These are phyloP conservation scores for Leucocoprinus birnbaumii DNA, from an alignment of 768 basidiomycete species.

Conservation along the genomic window DNA sequence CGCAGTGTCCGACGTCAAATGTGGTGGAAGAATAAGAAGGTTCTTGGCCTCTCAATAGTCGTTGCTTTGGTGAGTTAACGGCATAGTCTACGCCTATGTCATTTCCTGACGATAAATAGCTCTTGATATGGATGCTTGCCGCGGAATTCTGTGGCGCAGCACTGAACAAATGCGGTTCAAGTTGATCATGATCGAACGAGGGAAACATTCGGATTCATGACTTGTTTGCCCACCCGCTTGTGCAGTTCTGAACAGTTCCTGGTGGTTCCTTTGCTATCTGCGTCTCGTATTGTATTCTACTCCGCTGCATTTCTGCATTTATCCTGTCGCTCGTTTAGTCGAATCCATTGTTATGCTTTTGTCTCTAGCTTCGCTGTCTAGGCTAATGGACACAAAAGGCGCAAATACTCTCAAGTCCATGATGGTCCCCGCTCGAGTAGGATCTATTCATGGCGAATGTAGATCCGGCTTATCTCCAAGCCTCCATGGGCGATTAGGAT, in stretches of 20 bases:
- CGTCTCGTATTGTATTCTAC: neutral
- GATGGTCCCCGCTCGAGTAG: too few relatives aligned
- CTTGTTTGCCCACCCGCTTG: neutral
- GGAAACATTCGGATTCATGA: neutral
- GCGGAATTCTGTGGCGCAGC: slow-evolving; percentile 90
- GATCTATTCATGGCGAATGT: neutral
- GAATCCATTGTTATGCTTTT: neutral
- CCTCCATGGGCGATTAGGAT: neutral
- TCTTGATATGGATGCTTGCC: slow-evolving; percentile 77
- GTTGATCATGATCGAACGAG: neutral
- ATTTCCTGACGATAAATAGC: slow-evolving; percentile 28
- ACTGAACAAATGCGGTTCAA: slow-evolving; percentile 59
- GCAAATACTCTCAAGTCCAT: too few relatives aligned
- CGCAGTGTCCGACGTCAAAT: slow-evolving; percentile 78
- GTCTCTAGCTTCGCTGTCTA: neutral
- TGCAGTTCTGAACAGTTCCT: neutral
- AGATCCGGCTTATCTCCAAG: slow-evolving; percentile 19
- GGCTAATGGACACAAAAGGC: too few relatives aligned
- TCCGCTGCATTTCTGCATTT: neutral
- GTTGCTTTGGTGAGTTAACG: slow-evolving; percentile 60
- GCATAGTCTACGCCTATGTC: slow-evolving; percentile 1
- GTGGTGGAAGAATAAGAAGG: slow-evolving; percentile 86
- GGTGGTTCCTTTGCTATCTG: neutral
- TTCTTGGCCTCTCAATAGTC: slow-evolving; percentile 61
- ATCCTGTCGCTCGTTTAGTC: neutral